Evolutionary conservation across 75 land plant species (phyloP).

Genomic region (Pinus tabuliformis): DNA sequence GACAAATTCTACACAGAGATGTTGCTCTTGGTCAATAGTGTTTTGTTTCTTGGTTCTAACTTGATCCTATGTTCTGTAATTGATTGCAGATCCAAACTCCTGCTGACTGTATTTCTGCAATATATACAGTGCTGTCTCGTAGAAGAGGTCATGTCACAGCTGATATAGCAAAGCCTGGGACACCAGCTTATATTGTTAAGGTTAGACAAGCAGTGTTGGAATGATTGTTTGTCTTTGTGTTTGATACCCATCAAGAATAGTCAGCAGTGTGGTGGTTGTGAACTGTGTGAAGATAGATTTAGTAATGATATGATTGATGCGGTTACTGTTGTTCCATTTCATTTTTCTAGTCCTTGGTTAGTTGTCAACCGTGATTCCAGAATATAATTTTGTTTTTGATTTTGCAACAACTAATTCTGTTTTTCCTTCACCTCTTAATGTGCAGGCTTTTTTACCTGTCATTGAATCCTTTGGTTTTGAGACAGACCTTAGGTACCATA

Average conservation of each 20-base stretch:
- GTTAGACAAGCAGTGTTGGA: conserved; percentile 27
- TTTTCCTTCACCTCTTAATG: not conserved
- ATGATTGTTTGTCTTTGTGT: not conserved
- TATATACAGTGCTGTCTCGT: conserved; percentile 89
- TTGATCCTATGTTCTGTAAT: not conserved
- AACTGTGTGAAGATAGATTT: not conserved
- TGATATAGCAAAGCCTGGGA: conserved; percentile 95
- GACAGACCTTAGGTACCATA: conserved; percentile 95
- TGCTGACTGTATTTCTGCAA: conserved; percentile 97
- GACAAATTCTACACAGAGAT: not conserved
- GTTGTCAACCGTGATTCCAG: not conserved
- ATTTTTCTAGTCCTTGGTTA: not conserved
- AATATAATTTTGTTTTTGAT: not conserved
- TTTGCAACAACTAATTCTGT: not conserved
- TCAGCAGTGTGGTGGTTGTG: not conserved
- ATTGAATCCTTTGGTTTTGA: conserved; percentile 99
- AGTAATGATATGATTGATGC: not conserved
- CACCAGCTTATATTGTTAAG: conserved; percentile 99
- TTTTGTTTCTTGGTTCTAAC: not conserved
- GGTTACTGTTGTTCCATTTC: not conserved
- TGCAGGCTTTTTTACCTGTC: conserved; percentile 97
- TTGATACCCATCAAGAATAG: not conserved
- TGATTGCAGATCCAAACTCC: conserved; percentile 96
- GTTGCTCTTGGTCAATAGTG: too few species aligned
- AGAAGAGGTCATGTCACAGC: conserved; percentile 98